These are phyloP conservation scores for Didymellaceae sp. DNA, from an alignment of 2,329 filamentous ascomycete genomes.

Conservation along the genomic window DNA sequence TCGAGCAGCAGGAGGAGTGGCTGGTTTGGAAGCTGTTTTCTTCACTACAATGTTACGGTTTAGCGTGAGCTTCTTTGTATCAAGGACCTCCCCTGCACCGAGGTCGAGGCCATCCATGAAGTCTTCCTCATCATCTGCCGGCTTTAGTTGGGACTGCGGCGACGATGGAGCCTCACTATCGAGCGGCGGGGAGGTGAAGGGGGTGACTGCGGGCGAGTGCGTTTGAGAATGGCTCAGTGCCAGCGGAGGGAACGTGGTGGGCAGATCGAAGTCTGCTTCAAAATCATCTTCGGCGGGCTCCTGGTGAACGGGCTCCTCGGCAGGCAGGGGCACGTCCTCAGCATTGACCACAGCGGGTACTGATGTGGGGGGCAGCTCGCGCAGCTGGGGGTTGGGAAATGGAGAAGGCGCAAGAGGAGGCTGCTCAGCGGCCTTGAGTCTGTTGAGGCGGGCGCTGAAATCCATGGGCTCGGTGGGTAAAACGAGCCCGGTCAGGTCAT, in stretches of 20 bases:
- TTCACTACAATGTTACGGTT: slow-evolving; percentile 94
- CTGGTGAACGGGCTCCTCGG: slow-evolving; percentile 13
- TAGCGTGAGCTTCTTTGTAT: slow-evolving; percentile 78
- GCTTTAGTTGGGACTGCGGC: slow-evolving; percentile 28
- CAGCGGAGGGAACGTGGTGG: slow-evolving; percentile 13
- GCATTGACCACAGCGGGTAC: slow-evolving; percentile 30
- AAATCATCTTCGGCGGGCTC: slow-evolving; percentile 17
- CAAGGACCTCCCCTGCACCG: slow-evolving; percentile 81
- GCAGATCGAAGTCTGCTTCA: slow-evolving; percentile 21
- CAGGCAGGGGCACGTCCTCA: slow-evolving; percentile 20
- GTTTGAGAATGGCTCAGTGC: slow-evolving; percentile 5
- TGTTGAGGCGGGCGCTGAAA: slow-evolving; percentile 78
- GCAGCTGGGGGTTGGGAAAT: slow-evolving; percentile 22
- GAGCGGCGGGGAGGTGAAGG: slow-evolving; percentile 24
- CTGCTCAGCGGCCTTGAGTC: slow-evolving; percentile 63
- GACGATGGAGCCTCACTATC: slow-evolving; percentile 28
- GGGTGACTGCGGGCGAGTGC: slow-evolving; percentile 26
- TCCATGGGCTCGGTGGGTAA: slow-evolving; percentile 84
- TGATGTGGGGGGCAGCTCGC: slow-evolving; percentile 38
- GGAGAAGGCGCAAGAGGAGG: slow-evolving; percentile 31
- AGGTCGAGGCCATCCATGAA: slow-evolving; percentile 88
- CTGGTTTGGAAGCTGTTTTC: slow-evolving; percentile 60
- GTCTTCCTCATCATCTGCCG: slow-evolving; percentile 65
- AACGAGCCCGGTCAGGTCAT: slow-evolving; percentile 87
- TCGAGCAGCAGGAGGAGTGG: slow-evolving; percentile 71